These are phyloP conservation scores for Apophysomyces variabilis DNA, from an alignment of 371 early-diverging fungal species.

Conservation along the genomic window DNA sequence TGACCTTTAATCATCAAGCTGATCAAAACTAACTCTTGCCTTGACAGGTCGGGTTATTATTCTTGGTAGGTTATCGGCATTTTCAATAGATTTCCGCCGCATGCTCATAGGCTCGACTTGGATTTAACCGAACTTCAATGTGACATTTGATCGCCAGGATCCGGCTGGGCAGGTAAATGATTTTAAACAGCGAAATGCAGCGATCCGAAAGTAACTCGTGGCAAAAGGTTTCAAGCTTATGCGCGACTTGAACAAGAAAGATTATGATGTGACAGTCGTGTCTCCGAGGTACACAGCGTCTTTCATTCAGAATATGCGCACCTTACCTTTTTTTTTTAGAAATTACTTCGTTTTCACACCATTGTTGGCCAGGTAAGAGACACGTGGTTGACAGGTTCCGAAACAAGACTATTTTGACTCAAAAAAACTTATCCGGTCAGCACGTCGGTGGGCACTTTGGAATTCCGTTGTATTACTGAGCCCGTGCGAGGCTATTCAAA, in stretches of 20 bases:
- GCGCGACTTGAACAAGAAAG: constrained; percentile 58
- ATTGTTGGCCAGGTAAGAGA: constrained; percentile 61
- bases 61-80: constrained; percentile 4
- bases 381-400: background rate
- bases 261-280: constrained; percentile 70
- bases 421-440: constrained; percentile 23
- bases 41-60: constrained; percentile 5
- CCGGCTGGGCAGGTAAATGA: constrained; percentile 66
- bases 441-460: constrained; percentile 83
- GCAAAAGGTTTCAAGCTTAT: constrained; percentile 64
- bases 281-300: constrained; percentile 58
- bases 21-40: background rate
- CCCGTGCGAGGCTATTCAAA: constrained; percentile 67
- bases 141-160: constrained; percentile 42
- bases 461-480: constrained; percentile 79
- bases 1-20: background rate
- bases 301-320: background rate
- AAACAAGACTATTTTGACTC: constrained; percentile 1
- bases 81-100: background rate
- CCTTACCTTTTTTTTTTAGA: constrained; percentile 28
- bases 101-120: background rate
- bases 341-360: constrained; percentile 87
- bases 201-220: background rate
- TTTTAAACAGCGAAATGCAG: background rate
- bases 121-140: background rate